These are phyloP conservation scores for Candida maris DNA, from an alignment of 805 yeast genomes.

Conservation along the genomic window DNA sequence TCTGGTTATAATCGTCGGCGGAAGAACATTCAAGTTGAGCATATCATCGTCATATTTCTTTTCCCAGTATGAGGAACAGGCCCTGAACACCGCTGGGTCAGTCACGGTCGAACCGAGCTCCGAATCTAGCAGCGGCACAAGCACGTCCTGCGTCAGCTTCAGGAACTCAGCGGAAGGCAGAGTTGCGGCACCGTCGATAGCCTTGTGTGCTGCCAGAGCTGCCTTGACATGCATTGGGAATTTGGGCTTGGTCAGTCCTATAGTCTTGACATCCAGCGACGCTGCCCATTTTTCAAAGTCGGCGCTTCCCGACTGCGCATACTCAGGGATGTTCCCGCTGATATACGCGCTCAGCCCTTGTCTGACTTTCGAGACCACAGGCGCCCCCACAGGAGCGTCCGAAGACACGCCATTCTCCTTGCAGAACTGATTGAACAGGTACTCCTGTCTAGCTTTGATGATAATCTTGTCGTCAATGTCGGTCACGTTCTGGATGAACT, in stretches of 20 bases:
- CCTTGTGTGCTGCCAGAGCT: constrained; percentile 46
- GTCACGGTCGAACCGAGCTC: constrained; percentile 71
- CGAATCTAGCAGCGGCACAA: constrained; percentile 68
- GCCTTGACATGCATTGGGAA: constrained; percentile 80
- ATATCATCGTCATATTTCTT: constrained; percentile 78
- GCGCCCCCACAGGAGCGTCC: constrained; percentile 28
- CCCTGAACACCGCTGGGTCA: constrained; percentile 79
- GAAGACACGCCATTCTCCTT: constrained; percentile 23
- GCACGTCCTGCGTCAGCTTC: constrained; percentile 61
- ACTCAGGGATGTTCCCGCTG: constrained; percentile 49
- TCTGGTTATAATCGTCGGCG: constrained; percentile 84
- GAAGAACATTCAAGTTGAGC: constrained; percentile 76
- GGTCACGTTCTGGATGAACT: constrained; percentile 95
- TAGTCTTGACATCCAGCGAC: constrained; percentile 45
- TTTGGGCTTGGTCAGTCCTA: constrained; percentile 67
- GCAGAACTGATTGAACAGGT: constrained; percentile 64
- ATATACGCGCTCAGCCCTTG: constrained; percentile 49
- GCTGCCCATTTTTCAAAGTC: constrained; percentile 52
- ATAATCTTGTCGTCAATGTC: constrained; percentile 98
- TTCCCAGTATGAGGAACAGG: constrained; percentile 89
- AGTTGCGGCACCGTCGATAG: constrained; percentile 31
- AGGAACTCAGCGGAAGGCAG: constrained; percentile 39
- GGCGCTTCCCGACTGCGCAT: constrained; percentile 23
- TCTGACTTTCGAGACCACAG: constrained; percentile 37
- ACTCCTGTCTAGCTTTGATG: constrained; percentile 86